Conservation (phyloP, 257 asterid genomes). For the Nicotiana paniculata region DNA sequence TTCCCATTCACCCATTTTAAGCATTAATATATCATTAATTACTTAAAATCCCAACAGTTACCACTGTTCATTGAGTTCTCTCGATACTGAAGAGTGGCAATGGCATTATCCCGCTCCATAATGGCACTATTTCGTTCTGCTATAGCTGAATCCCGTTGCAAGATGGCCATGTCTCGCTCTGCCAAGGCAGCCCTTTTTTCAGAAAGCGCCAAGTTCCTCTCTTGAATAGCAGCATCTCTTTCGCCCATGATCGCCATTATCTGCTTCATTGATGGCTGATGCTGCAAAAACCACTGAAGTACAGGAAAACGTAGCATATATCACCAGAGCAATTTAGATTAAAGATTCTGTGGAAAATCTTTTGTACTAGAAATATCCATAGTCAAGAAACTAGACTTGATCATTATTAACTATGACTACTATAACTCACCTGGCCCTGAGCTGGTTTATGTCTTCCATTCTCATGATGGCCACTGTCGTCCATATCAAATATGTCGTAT, state of each 20-base stretch:
- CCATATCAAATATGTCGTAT: constrained; percentile 37
- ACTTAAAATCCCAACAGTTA: no score
- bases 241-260: constrained; percentile 90
- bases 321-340: not conserved
- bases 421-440: constrained; percentile 63
- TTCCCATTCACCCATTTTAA: no score
- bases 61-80: constrained; percentile 48
- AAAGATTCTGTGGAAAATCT: not conserved
- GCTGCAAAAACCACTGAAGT: constrained; percentile 91
- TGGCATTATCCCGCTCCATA: constrained; percentile 80
- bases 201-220: constrained; percentile 75
- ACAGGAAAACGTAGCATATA: not conserved
- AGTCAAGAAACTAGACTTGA: not conserved
- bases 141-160: constrained; percentile 79
- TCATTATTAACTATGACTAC: not conserved
- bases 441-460: constrained; percentile 82
- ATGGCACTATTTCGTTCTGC: constrained; percentile 81
- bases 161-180: constrained; percentile 85
- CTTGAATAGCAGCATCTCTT: constrained; percentile 95
- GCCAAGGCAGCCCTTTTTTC: constrained; percentile 87
- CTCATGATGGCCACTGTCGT: constrained; percentile 73
- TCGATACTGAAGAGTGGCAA: constrained; percentile 75
- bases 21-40: no score
- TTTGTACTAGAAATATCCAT: not conserved
- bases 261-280: constrained; percentile 96